These are phyloP conservation scores for Glaciozyma martinii DNA, from an alignment of 768 basidiomycete species.

Conservation along the genomic window DNA sequence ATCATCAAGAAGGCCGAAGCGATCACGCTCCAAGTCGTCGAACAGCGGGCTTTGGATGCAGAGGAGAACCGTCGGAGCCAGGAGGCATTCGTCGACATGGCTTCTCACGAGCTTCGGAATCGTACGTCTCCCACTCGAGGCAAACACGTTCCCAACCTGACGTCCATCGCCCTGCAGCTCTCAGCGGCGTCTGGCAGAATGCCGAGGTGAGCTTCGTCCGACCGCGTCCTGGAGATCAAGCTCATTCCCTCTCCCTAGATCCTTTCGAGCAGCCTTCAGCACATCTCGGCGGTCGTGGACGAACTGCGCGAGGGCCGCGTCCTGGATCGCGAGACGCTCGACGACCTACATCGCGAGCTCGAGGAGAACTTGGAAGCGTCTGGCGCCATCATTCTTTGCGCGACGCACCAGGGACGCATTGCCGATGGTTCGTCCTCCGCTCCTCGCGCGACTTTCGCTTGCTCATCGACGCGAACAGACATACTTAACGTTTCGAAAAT, in stretches of 20 bases:
- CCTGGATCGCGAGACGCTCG: neutral
- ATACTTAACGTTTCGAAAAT: constrained; percentile 27
- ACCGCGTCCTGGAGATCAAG: no score
- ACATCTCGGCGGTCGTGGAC: constrained; percentile 19
- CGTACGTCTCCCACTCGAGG: neutral
- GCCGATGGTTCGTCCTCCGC: constrained; percentile 3
- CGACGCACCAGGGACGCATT: constrained; percentile 19
- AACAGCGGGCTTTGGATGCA: constrained; percentile 23
- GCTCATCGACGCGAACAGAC: constrained; percentile 2
- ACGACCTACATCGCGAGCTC: constrained; percentile 17
- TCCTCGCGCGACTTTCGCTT: no score
- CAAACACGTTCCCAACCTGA: neutral
- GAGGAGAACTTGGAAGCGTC: constrained; percentile 24
- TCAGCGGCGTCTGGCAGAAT: constrained; percentile 26
- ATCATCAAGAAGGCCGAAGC: constrained; percentile 21
- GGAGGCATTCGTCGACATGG: neutral
- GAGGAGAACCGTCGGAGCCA: constrained; percentile 19
- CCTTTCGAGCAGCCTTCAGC: constrained; percentile 17
- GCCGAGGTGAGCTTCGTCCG: constrained; percentile 12
- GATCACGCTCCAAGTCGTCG: constrained; percentile 26
- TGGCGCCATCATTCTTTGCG: constrained; percentile 29
- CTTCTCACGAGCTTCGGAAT: constrained; percentile 29
- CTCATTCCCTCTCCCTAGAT: neutral
- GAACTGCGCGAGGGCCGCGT: neutral
- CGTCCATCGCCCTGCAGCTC: neutral